Evolutionary conservation across 2,329 filamentous ascomycete species (phyloP), one percentile per base, ranked within the genome.

Genomic region (Alternaria consortialis): DNA sequence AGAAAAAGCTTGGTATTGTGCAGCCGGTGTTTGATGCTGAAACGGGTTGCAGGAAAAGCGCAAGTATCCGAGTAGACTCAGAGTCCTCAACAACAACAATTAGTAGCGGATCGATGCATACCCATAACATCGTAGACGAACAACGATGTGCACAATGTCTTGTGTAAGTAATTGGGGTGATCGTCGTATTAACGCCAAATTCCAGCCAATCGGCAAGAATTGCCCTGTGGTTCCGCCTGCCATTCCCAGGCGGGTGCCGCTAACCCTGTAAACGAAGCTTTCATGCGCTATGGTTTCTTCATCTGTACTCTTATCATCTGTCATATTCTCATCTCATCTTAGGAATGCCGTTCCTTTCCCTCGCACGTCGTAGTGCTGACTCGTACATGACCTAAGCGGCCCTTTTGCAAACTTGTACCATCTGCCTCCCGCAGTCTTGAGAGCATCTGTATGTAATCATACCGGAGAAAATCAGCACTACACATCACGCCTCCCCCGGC

Each of bases 201-300:
- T 42, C 7, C 29, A 50, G 43, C 65, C 65, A 65, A 67, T 67
- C 52, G 44, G 57, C 27, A 44, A 15, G 31, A 59, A 54, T 29
- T 63, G 62, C 64, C 64, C 36, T 32, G 8, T 48, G 47, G 43
- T 56, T 54, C 58, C 64, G 55, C 65, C 60, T 65, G 40, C 62
- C 55, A 40, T 43, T 65, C 46, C 20, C 32, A 46, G 62, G 23
- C 53, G 64, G 53, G 60, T 43, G 62, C 53, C 32, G 39, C 54
- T 58, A 55, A 50, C 56, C 53, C 53, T 59, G 59, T 66, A 65
- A 57, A 63, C 65, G 60, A 70, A 66, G 51, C 60, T 65, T 57
- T 53, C 51, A 53, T 61, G 54, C 56, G 54, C 55, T 52, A 59
- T 52, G 47, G 54, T 56, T 60, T 55, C 53, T 62, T 58, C 53